Base-by-base conservation (phyloP, 2,329 filamentous ascomycete genomes). In the Diaporthe australafricana region DNA sequence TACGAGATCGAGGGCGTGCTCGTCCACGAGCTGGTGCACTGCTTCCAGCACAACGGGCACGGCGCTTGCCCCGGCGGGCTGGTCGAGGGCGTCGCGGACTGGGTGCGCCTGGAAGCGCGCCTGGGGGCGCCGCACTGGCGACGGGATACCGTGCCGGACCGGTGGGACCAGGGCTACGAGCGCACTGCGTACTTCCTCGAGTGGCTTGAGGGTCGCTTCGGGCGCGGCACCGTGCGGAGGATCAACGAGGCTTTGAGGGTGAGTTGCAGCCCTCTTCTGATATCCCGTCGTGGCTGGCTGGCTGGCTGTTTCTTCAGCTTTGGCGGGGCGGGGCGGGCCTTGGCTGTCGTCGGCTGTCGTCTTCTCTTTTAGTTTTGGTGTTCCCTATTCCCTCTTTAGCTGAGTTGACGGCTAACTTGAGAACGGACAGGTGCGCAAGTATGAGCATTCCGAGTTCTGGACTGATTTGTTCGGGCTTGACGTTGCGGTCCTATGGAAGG, bases 1-100 rank as follows among this genome's bases (percentile, higher is more conserved):
- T 77, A 87, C 48, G 94, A 98, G 83, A 90, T 98, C 72, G 84
- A 89, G 22, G 96, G 96, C 50, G 95, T 98, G 0, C 81, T 98
- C 25, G 92, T 93, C 1, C 96, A 98, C 80, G 96, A 98, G 83
- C 91, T 98, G 74, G 96, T 98, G 17, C 96, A 98, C 84, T 98
- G 95, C 83, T 97, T 93, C 83, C 96, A 98, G 81, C 93, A 94
- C 82, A 92, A 94, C 76, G 92, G 87, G 2, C 84, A 77, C 25
- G 87, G 86, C 1, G 84, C 84, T 5, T 89, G 90, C 53, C 93
- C 93, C 0, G 92, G 92, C 0, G 96, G 96, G 0, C 82, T 98
- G 57, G 92, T 97, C 70, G 96, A 98, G 82, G 96, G 96, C 0
- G 90, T 98, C 68, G 96, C 96, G 25, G 96, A 98, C 82, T 98